phyloP scores from a whole-genome alignment of 495 filamentous ascomycete species.

The Penicillium lagena region DNA sequence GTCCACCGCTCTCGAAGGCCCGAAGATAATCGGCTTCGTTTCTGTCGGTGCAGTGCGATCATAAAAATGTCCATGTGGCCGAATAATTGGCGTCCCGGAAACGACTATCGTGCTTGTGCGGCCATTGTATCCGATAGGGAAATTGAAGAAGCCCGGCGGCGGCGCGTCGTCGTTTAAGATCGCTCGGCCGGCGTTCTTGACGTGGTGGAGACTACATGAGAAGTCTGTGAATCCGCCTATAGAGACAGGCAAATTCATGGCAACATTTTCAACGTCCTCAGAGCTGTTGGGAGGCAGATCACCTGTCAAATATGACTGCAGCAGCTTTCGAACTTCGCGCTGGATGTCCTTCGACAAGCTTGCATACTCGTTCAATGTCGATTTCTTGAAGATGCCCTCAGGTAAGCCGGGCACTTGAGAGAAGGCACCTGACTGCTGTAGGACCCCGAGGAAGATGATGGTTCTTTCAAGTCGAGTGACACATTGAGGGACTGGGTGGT shows the following conservation, averaged over 20 bases:
- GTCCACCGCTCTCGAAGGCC: conserved; percentile 57
- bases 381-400: conserved; percentile 24
- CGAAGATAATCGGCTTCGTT: conserved; percentile 36
- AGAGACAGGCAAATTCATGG: not conserved
- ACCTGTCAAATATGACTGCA: conserved; percentile 19
- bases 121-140: conserved; percentile 57
- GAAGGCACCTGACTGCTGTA: conserved; percentile 37
- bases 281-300: conserved; percentile 31
- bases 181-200: conserved; percentile 21
- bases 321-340: conserved; percentile 47
- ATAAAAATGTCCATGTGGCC: conserved; percentile 71
- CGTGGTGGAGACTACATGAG: conserved; percentile 44
- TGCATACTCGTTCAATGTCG: conserved; percentile 71
- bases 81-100: conserved; percentile 60
- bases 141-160: conserved; percentile 27
- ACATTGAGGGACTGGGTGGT: conserved; percentile 36
- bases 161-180: conserved; percentile 29
- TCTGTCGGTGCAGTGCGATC: conserved; percentile 15
- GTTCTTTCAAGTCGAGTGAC: conserved; percentile 22
- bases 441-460: conserved; percentile 40
- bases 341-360: conserved; percentile 57
- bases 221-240: conserved; percentile 59
- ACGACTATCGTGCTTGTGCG: conserved; percentile 66
- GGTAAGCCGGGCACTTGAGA: conserved; percentile 8
- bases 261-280: conserved; percentile 25